These are phyloP conservation scores for Eustoma russellianum DNA, from an alignment of 257 asterid species.

Conservation along the genomic window DNA sequence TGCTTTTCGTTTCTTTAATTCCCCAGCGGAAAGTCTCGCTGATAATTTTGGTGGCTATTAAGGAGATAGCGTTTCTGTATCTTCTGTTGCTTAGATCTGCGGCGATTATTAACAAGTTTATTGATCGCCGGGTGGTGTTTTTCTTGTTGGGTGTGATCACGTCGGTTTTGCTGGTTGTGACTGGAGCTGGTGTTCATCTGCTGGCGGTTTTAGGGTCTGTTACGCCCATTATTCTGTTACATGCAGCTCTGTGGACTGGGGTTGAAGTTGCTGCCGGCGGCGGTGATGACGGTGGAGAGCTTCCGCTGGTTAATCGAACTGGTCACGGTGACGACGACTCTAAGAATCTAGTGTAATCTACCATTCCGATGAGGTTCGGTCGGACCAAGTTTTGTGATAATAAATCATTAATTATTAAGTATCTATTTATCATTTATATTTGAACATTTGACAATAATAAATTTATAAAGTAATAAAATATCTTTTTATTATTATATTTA, in stretches of 20 bases:
- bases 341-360: neutral
- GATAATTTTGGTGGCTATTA: conserved; percentile 36
- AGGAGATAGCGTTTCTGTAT: conserved; percentile 42
- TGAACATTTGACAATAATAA: too few relatives aligned
- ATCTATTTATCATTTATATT: too few relatives aligned
- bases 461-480: too few relatives aligned
- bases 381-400: too few relatives aligned
- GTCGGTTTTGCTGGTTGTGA: conserved; percentile 27
- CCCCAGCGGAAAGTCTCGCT: conserved; percentile 53
- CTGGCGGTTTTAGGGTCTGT: conserved; percentile 37
- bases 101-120: conserved; percentile 32
- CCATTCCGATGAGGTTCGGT: too few relatives aligned
- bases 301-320: conserved; percentile 20
- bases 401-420: too few relatives aligned
- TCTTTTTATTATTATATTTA: too few relatives aligned
- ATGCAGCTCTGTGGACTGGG: conserved; percentile 36
- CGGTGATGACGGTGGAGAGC: conserved; percentile 13
- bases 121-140: conserved; percentile 31
- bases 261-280: conserved; percentile 16
- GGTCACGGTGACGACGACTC: neutral
- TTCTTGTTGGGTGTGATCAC: conserved; percentile 23
- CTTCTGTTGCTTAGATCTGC: conserved; percentile 29
- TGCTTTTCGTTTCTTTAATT: conserved; percentile 49
- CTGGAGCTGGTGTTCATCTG: conserved; percentile 44
- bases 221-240: conserved; percentile 33